phyloP scores from a whole-genome alignment of 169 alveolate species.

The Eimeria acervulina region DNA sequence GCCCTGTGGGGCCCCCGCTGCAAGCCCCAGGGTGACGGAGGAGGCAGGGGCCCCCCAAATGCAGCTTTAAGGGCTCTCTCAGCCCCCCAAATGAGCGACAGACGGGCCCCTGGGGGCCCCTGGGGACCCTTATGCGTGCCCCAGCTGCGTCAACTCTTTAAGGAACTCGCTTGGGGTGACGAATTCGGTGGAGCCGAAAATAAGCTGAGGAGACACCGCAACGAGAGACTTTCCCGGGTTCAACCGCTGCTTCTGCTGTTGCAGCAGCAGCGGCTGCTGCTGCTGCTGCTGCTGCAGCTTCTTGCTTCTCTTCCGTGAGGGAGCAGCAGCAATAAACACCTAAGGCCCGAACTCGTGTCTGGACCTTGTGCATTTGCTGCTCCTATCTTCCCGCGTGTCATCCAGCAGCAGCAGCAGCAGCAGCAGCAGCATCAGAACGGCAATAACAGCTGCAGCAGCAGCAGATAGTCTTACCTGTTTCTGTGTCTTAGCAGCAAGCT shows the following conservation, averaged over 20 bases:
- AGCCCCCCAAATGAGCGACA: not conserved
- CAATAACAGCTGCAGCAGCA: not conserved
- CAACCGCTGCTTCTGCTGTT: not conserved
- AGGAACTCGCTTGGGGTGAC: conserved; percentile 85
- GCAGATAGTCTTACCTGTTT: conserved; percentile 48
- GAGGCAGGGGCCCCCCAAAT: not conserved
- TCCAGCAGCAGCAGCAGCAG: conserved; percentile 7
- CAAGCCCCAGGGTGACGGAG: not conserved
- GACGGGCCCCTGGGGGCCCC: conserved; percentile 35
- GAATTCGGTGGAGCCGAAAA: conserved; percentile 88
- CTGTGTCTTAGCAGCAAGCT: conserved; percentile 36
- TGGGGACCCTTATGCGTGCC: conserved; percentile 28
- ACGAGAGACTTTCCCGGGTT: not conserved
- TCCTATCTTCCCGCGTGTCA: not conserved
- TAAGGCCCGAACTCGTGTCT: too few relatives aligned
- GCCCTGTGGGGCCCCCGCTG: not conserved
- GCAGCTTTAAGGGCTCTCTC: not conserved
- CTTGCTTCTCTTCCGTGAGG: too few relatives aligned
- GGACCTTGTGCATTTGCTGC: too few relatives aligned
- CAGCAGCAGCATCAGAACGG: conserved; percentile 30
- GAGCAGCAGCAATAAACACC: too few relatives aligned
- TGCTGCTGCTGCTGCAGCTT: too few relatives aligned
- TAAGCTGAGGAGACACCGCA: conserved; percentile 34
- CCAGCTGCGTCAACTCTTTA: conserved; percentile 83
- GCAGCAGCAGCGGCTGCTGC: not conserved